phyloP scores from a whole-genome alignment of 2,329 filamentous ascomycete species.

The Stemphylium lycopersici region DNA sequence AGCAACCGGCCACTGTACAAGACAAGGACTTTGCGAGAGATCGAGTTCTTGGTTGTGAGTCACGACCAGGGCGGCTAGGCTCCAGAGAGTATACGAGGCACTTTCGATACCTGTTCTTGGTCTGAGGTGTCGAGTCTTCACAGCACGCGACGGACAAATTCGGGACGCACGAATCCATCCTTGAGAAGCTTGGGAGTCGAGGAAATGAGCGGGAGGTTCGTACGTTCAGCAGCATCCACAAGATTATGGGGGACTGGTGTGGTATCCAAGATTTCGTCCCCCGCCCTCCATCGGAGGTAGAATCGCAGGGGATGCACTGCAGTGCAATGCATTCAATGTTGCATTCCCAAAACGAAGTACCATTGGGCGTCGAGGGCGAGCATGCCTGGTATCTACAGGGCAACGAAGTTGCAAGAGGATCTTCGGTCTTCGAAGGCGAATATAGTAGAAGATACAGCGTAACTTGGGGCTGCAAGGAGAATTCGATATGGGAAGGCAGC shows the following conservation, averaged over 20 bases:
- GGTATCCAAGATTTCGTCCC: conserved; percentile 6
- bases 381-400: conserved; percentile 30
- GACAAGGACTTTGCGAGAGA: conserved; percentile 16
- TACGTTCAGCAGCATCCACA: not conserved
- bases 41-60: conserved; percentile 25
- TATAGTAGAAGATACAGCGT: conserved; percentile 20
- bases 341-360: not conserved
- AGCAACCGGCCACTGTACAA: not conserved
- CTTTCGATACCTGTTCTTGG: conserved; percentile 29
- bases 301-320: conserved; percentile 18
- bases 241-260: not conserved
- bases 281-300: conserved; percentile 8
- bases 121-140: conserved; percentile 25
- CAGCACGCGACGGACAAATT: no score
- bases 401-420: conserved; percentile 22
- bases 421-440: conserved; percentile 18
- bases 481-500: conserved; percentile 8
- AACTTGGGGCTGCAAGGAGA: conserved; percentile 18
- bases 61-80: conserved; percentile 32
- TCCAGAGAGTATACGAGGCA: conserved; percentile 15
- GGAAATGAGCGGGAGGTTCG: not conserved
- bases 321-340: conserved; percentile 16
- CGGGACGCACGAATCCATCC: not conserved
- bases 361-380: conserved; percentile 14
- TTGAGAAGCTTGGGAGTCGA: not conserved